Conservation (phyloP, 805 yeast species). For the Barnettozyma populi region DNA sequence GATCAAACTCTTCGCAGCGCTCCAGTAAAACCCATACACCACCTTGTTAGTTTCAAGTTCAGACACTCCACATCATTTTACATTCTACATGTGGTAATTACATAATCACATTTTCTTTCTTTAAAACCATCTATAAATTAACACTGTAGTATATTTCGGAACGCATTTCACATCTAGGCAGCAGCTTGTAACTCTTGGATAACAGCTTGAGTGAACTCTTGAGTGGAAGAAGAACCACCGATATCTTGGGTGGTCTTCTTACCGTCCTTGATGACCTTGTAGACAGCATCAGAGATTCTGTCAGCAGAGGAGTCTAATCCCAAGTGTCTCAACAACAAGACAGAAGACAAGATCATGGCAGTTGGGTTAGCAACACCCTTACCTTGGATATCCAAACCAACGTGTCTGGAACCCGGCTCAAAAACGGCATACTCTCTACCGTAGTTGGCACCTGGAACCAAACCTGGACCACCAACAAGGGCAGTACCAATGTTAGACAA, state of each 20-base stretch:
- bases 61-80: no score
- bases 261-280: conserved; percentile 86
- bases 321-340: conserved; percentile 91
- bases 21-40: background rate
- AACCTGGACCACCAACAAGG: conserved; percentile 94
- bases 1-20: background rate
- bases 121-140: conserved; percentile 8
- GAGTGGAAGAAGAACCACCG: conserved; percentile 85
- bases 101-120: conserved; percentile 1
- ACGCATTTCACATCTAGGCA: conserved; percentile 4
- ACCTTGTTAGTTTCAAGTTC: background rate
- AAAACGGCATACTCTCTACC: conserved; percentile 97
- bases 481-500: conserved; percentile 98
- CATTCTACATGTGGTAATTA: no score
- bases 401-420: conserved; percentile 99
- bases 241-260: conserved; percentile 80
- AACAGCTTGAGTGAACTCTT: conserved; percentile 92
- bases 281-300: conserved; percentile 83
- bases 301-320: conserved; percentile 83
- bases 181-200: conserved; percentile 35
- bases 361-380: conserved; percentile 96
- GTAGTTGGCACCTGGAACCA: conserved; percentile 96
- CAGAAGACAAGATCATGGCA: conserved; percentile 88
- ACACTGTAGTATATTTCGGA: conserved; percentile 1
- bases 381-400: conserved; percentile 94